A percentile compares a stretch with the other conserved stretches of the same genome.
Evolutionary conservation across 2,329 filamentous ascomycete species (phyloP).

Genomic region (Diaporthe batatas): DNA sequence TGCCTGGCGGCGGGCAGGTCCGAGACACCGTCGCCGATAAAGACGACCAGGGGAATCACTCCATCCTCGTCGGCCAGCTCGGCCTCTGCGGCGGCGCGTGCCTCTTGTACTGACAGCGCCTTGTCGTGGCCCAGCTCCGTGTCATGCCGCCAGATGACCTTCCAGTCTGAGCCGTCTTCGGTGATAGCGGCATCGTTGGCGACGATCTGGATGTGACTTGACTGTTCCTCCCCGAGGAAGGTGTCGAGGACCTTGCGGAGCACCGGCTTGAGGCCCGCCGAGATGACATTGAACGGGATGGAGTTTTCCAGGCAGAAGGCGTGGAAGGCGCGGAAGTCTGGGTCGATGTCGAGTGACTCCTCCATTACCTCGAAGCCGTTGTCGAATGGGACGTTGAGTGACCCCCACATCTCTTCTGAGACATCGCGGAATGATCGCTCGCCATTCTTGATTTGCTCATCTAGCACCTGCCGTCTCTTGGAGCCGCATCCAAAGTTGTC

Average conservation of each 20-base stretch:
- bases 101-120: constrained; percentile 73
- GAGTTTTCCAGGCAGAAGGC: constrained; percentile 72
- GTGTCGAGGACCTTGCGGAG: constrained; percentile 72
- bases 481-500: constrained; percentile 74
- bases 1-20: constrained; percentile 75
- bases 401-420: constrained; percentile 80
- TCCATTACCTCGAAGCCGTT: constrained; percentile 76
- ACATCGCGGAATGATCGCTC: constrained; percentile 77
- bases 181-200: constrained; percentile 75
- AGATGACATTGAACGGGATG: constrained; percentile 79
- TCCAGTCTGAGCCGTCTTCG: constrained; percentile 71
- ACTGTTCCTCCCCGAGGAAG: constrained; percentile 73
- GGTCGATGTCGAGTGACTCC: constrained; percentile 72
- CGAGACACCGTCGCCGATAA: constrained; percentile 78
- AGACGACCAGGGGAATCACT: constrained; percentile 75
- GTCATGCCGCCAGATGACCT: constrained; percentile 76
- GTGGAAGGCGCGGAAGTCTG: constrained; percentile 74
- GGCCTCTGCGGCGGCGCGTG: constrained; percentile 67
- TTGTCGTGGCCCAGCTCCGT: constrained; percentile 77
- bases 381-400: constrained; percentile 75
- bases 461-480: constrained; percentile 67
- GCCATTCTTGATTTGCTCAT: constrained; percentile 74
- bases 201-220: constrained; percentile 73
- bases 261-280: constrained; percentile 75
- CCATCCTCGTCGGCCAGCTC: constrained; percentile 69